phyloP scores from a whole-genome alignment of 805 yeast genomes.

The Teunomyces kruisii region DNA sequence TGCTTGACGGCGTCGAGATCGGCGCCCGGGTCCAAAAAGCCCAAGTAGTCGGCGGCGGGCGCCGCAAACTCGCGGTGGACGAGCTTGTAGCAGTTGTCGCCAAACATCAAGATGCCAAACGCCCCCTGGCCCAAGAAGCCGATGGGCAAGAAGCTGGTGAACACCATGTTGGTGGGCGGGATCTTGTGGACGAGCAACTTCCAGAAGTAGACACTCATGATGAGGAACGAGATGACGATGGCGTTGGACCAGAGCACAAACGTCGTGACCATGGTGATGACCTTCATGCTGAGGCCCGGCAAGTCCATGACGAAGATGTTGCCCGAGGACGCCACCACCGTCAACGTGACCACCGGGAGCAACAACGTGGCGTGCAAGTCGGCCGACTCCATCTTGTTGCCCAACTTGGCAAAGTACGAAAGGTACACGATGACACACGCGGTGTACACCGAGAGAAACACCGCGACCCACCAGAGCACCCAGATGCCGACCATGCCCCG shows the following conservation, averaged over 20 bases:
- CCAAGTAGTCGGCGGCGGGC: slow-evolving; percentile 2
- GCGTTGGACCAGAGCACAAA: slow-evolving; percentile 72
- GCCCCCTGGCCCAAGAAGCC: slow-evolving; percentile 89
- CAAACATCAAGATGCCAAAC: slow-evolving; percentile 59
- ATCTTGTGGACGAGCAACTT: slow-evolving; percentile 57
- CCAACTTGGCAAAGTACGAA: slow-evolving; percentile 40
- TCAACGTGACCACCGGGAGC: slow-evolving; percentile 76
- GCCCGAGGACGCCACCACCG: slow-evolving; percentile 76
- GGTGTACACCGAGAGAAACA: slow-evolving; percentile 51
- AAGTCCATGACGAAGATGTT: slow-evolving; percentile 48
- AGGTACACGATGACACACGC: slow-evolving; percentile 62
- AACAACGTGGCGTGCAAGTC: slow-evolving; percentile 58
- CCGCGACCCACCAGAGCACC: slow-evolving; percentile 74
- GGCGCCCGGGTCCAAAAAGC: not conserved
- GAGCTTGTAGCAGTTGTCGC: slow-evolving; percentile 36
- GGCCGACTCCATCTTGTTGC: slow-evolving; percentile 18
- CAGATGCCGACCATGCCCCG: slow-evolving; percentile 50
- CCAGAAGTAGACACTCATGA: slow-evolving; percentile 56
- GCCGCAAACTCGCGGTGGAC: not conserved
- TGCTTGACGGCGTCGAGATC: slow-evolving; percentile 10
- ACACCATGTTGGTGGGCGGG: slow-evolving; percentile 55
- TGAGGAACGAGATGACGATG: slow-evolving; percentile 53
- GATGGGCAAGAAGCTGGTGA: slow-evolving; percentile 73
- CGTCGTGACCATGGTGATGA: slow-evolving; percentile 53
- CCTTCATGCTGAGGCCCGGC: slow-evolving; percentile 42